Percentiles rank a stretch among this genome's conserved stretches.
Conservation (phyloP, 495 filamentous ascomycete genomes). For the Lasiosphaeria miniovina region DNA sequence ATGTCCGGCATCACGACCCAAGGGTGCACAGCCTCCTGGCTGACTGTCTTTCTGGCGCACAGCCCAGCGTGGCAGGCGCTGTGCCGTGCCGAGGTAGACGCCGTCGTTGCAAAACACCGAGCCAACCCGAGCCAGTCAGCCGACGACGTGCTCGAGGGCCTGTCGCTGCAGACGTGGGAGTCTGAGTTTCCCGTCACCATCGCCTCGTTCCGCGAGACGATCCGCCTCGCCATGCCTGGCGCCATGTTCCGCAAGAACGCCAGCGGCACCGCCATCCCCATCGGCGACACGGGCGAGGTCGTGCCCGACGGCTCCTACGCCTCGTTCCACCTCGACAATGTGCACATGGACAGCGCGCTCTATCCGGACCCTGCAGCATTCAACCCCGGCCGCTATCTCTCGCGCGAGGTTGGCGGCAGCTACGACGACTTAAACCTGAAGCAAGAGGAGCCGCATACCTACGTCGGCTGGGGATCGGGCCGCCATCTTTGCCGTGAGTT, state of each 20-base stretch:
- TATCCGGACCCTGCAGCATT: constrained; percentile 42
- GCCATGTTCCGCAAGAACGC: constrained; percentile 37
- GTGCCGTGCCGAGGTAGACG: constrained; percentile 39
- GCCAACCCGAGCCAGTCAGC: constrained; percentile 29
- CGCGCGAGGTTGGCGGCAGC: neutral
- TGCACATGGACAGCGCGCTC: constrained; percentile 40
- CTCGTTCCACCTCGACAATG: constrained; percentile 23
- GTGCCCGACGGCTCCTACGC: constrained; percentile 30
- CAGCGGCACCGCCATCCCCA: constrained; percentile 33
- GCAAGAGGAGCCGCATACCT: constrained; percentile 31
- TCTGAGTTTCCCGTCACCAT: constrained; percentile 43
- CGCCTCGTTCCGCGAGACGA: constrained; percentile 43
- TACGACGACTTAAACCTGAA: constrained; percentile 42
- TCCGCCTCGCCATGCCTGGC: constrained; percentile 37
- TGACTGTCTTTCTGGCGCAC: constrained; percentile 38
- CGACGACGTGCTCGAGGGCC: constrained; percentile 33
- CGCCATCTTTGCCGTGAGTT: constrained; percentile 40
- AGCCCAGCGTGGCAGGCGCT: constrained; percentile 39
- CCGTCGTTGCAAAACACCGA: constrained; percentile 34
- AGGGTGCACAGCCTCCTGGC: constrained; percentile 43
- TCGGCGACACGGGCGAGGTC: constrained; percentile 39
- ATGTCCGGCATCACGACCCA: constrained; percentile 40
- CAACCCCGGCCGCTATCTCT: constrained; percentile 44
- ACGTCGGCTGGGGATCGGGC: constrained; percentile 44
- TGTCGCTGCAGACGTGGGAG: constrained; percentile 47